These are phyloP conservation scores for Cochlearia excelsa DNA, from an alignment of 345 rosid species.

Conservation along the genomic window DNA sequence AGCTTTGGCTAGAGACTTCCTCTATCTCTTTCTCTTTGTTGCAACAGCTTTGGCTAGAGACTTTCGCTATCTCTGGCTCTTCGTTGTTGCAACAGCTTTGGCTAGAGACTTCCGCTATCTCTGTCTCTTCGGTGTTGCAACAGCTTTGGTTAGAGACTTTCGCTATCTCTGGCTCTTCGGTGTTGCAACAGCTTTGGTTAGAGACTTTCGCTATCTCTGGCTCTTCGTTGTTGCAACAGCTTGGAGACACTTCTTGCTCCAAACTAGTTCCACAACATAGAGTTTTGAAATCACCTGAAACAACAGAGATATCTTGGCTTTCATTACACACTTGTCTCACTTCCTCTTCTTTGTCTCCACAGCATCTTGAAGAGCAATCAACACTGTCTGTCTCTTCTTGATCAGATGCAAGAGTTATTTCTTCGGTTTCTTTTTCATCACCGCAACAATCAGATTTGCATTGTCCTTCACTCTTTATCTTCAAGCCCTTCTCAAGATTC, in stretches of 20 bases:
- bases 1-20: conserved; percentile 12
- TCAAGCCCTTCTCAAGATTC: conserved; percentile 7
- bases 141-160: conserved; percentile 11
- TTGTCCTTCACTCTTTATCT: conserved; percentile 7
- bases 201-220: conserved; percentile 1
- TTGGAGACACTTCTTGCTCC: conserved; percentile 25
- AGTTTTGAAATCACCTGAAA: conserved; percentile 20
- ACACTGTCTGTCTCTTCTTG: background rate
- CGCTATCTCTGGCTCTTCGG: conserved; percentile 17
- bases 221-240: conserved; percentile 12
- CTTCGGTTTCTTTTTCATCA: conserved; percentile 7
- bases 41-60: conserved; percentile 22
- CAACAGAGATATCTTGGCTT: conserved; percentile 17
- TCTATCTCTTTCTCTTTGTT: conserved; percentile 14
- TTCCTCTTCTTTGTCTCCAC: conserved; percentile 16
- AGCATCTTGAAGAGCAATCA: conserved; percentile 1
- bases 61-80: conserved; percentile 20
- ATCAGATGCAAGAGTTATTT: conserved; percentile 12
- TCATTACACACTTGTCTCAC: conserved; percentile 15
- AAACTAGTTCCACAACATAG: conserved; percentile 22
- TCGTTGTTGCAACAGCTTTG: conserved; percentile 21
- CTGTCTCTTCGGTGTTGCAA: conserved; percentile 13
- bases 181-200: conserved; percentile 22
- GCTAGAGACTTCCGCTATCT: conserved; percentile 12
- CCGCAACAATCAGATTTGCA: conserved; percentile 21